Evolutionary conservation across 2,329 filamentous ascomycete species (phyloP), one percentile per base, ranked within the genome.

Genomic region (Talaromyces sp.): DNA sequence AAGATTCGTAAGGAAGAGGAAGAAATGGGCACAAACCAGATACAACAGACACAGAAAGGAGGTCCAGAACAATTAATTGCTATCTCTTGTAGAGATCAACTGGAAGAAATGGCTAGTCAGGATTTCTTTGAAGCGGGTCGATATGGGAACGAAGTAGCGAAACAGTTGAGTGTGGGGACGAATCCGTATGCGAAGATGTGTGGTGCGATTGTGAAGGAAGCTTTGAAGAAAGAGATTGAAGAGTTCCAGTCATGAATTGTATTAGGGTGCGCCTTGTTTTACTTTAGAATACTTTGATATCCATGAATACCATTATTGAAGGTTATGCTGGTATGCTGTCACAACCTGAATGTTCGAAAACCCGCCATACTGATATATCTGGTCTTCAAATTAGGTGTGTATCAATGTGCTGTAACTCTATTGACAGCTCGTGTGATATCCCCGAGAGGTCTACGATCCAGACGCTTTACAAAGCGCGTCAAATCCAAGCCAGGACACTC

Each of bases 101-200:
- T 86, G 9, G 84, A 86, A 67, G 84, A 86, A 67, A 75, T 82
- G 69, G 84, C 83, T 2, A 84, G 82, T 66, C 74, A 74, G 35
- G 80, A 84, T 65, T 86, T 87, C 69, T 81, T 79, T 37, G 71
- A 79, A 23, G 84, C 82, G 1, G 82, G 82, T 0, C 68, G 79
- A 46, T 86, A 82, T 71, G 84, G 84, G 0, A 85, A 85, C 70
- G 79, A 82, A 62, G 77, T 83, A 25, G 84, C 83, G 48, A 79
- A 81, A 68, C 81, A 84, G 67, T 76, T 87, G 75, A 82, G 83
- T 14, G 84, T 86, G 16, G 77, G 82, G 71, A 86, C 84, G 55
- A 87, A 87, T 75, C 84, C 84, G 33, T 85, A 86, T 73, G 83
- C 84, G 35, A 86, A 85, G 74, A 81, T 86, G 76, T 86, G 84